Percentiles rank a stretch among this genome's conserved stretches.
phyloP scores from a whole-genome alignment of 2,329 filamentous ascomycete genomes.

The Annulohypoxylon truncatum region DNA sequence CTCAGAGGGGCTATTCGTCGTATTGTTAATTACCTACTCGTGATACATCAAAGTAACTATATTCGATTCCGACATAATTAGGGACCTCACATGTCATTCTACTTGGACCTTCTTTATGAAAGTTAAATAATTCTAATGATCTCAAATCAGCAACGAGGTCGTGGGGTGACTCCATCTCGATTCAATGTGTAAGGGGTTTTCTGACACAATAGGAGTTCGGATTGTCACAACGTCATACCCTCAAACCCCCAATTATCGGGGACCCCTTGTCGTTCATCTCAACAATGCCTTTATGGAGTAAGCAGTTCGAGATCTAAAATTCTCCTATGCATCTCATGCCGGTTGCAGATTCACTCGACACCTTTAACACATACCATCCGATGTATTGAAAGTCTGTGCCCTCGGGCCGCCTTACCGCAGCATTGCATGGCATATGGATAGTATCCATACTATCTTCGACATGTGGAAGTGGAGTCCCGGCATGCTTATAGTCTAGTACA shows the following conservation, averaged over 20 bases:
- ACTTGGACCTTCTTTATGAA: not conserved
- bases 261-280: constrained; percentile 12
- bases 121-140: not conserved
- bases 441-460: not conserved
- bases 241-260: not conserved
- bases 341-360: not conserved
- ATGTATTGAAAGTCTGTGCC: not conserved
- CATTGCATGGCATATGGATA: not conserved
- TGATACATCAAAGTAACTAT: not conserved
- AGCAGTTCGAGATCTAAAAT: constrained; percentile 11
- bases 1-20: not conserved
- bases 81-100: too few species aligned
- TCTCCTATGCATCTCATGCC: not conserved
- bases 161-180: not conserved
- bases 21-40: not conserved
- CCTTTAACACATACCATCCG: not conserved
- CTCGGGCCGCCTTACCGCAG: not conserved
- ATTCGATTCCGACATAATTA: not conserved
- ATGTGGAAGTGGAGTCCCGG: not conserved
- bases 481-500: not conserved
- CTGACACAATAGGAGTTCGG: constrained; percentile 29
- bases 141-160: not conserved
- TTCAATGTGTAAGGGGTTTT: constrained; percentile 13
- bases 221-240: constrained; percentile 25
- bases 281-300: constrained; percentile 10